Base-by-base conservation (phyloP, 1,284 basidiomycete species). In the Agroathelia rolfsii region DNA sequence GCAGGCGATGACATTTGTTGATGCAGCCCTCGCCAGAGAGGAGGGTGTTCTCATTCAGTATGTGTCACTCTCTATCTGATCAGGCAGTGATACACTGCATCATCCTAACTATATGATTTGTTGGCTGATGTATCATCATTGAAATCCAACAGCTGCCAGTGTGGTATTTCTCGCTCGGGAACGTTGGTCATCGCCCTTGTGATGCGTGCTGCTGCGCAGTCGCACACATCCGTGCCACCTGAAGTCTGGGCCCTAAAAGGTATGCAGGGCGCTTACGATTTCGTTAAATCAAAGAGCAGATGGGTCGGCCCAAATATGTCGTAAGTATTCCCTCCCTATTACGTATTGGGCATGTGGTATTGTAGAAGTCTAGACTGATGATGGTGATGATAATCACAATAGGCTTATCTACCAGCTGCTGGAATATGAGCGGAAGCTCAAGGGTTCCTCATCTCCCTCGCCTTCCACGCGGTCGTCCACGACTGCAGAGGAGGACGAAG, bases 331-430 rank as follows among this genome's bases (percentile, higher is more conserved):
- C 39, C 32, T 43, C 26, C 27, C 47, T 46, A 30, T 40, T n/a
- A n/a, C n/a, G n/a, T n/a, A n/a, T n/a, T n/a, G n/a, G n/a, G n/a
- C n/a, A n/a, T n/a, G n/a, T n/a, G n/a, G n/a, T n/a, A n/a, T n/a
- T n/a, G n/a, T n/a, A n/a, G n/a, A n/a, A n/a, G n/a, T n/a, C n/a
- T n/a, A n/a, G n/a, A n/a, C n/a, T n/a, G n/a, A n/a, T n/a, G n/a
- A n/a, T n/a, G n/a, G n/a, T n/a, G n/a, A n/a, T n/a, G n/a, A n/a
- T 36, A 33, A 35, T 10, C 32, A 35, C 38, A 40, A 41, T 50
- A 93, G 89, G 36, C 79, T 97, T 52, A 94, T 96, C 56, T 96
- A 94, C 68, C 90, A 95, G 61, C 69, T 96, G 24, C 70, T 94
- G 48, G 92, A 95, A 52, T 96, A 93, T 58, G 89, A 93, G 54